phyloP scores from a whole-genome alignment of 805 yeast genomes.

The Danielia reshetovae region DNA sequence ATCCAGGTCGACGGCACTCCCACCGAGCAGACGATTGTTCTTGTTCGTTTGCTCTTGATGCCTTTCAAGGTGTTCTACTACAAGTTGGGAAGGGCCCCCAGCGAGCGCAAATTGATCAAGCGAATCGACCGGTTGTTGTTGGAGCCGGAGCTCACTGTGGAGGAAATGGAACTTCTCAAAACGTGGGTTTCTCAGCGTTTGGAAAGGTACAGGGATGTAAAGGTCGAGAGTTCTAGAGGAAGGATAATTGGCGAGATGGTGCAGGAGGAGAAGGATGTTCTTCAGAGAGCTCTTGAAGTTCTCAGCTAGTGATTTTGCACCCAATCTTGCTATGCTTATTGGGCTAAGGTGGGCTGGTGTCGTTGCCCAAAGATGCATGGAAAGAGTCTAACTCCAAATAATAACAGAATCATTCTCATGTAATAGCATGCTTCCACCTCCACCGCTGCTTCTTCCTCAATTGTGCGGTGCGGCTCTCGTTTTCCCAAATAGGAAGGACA shows the following conservation, averaged over 20 bases:
- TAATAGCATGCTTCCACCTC: no score
- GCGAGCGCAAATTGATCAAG: constrained; percentile 19
- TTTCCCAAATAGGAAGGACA: no score
- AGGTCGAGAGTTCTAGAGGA: constrained; percentile 8
- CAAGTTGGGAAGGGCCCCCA: constrained; percentile 17
- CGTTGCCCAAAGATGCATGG: no score
- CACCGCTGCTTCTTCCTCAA: no score
- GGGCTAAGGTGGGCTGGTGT: no score
- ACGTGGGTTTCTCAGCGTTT: constrained; percentile 27
- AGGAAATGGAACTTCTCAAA: constrained; percentile 13
- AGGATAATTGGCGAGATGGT: constrained; percentile 17
- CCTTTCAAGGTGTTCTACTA: constrained; percentile 24
- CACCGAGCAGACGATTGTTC: constrained; percentile 34
- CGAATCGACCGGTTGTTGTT: constrained; percentile 19
- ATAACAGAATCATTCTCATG: no score
- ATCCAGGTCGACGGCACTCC: constrained; percentile 41
- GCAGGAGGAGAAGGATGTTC: constrained; percentile 24
- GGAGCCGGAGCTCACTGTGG: constrained; percentile 7
- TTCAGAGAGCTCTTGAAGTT: constrained; percentile 9
- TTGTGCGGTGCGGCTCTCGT: no score
- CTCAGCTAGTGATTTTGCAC: no score
- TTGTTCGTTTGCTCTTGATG: constrained; percentile 19
- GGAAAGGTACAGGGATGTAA: constrained; percentile 14
- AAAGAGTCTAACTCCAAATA: no score
- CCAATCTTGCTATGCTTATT: no score